A percentile compares a stretch with the other conserved stretches of the same genome.
phyloP scores from a whole-genome alignment of 2,329 filamentous ascomycete species.

The Zalaria obscura region DNA sequence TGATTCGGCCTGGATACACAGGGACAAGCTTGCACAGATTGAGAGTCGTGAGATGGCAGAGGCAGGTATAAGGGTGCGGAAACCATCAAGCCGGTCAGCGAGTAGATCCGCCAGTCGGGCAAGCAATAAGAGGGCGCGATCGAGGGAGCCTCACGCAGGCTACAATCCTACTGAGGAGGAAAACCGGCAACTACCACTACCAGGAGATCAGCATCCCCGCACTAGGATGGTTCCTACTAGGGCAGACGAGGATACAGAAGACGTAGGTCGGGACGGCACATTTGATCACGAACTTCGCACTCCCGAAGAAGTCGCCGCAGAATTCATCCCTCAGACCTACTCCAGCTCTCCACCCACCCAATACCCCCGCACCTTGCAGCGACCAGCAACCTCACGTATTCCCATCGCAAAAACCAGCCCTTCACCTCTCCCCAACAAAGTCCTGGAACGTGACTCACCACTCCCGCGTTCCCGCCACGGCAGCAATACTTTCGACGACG shows the following conservation, averaged over 20 bases:
- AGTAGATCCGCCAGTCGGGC: slow-evolving; percentile 13
- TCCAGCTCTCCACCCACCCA: slow-evolving; percentile 22
- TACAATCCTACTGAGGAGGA: too few relatives aligned
- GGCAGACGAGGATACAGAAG: neutral
- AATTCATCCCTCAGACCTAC: slow-evolving; percentile 20
- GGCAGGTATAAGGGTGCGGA: slow-evolving; percentile 49
- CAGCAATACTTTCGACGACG: slow-evolving; percentile 43
- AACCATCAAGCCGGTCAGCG: slow-evolving; percentile 22
- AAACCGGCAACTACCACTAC: too few relatives aligned
- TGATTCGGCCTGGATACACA: slow-evolving; percentile 69
- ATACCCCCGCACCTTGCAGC: slow-evolving; percentile 24
- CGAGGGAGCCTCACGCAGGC: slow-evolving; percentile 4
- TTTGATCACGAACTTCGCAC: neutral
- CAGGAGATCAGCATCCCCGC: too few relatives aligned
- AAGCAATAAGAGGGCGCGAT: slow-evolving; percentile 8
- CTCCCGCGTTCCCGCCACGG: slow-evolving; percentile 45
- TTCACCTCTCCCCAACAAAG: slow-evolving; percentile 56
- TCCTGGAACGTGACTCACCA: slow-evolving; percentile 60
- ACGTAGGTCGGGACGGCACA: neutral
- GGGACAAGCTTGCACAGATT: slow-evolving; percentile 70
- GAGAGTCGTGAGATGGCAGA: slow-evolving; percentile 70
- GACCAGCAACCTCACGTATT: slow-evolving; percentile 58
- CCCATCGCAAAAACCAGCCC: slow-evolving; percentile 73
- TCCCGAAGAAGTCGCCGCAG: slow-evolving; percentile 32
- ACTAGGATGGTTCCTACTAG: too few relatives aligned